Evolutionary conservation across 345 rosid species (phyloP).

Genomic region (Lepidium africanum): DNA sequence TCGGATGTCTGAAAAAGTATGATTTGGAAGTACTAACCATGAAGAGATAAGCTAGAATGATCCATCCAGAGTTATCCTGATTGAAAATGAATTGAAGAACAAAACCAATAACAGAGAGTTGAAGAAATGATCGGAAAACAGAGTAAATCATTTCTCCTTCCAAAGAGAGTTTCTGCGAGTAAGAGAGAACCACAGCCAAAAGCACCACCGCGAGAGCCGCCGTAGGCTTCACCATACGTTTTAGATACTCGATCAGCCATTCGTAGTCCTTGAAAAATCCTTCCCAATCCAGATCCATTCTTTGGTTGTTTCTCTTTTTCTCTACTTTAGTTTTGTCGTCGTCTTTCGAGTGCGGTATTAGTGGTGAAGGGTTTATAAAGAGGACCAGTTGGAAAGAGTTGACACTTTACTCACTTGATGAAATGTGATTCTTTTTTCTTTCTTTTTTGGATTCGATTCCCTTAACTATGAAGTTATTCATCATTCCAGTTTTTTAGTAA

Average conservation of each 20-base stretch:
- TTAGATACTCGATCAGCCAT: slow-evolving; percentile 52
- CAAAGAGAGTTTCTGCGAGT: slow-evolving; percentile 54
- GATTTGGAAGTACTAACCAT: slow-evolving; percentile 37
- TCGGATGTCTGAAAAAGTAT: background rate
- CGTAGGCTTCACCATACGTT: slow-evolving; percentile 78
- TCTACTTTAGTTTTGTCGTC: background rate
- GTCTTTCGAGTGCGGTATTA: background rate
- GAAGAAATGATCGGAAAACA: slow-evolving; percentile 65
- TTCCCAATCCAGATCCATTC: slow-evolving; percentile 17
- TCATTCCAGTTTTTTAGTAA: background rate
- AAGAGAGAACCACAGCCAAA: slow-evolving; percentile 58
- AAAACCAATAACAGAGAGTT: slow-evolving; percentile 78
- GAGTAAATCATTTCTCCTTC: slow-evolving; percentile 81
- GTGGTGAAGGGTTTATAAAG: slow-evolving; percentile 6
- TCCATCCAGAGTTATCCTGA: slow-evolving; percentile 50
- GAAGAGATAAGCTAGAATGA: slow-evolving; percentile 79
- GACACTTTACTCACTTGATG: background rate
- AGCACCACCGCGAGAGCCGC: slow-evolving; percentile 71
- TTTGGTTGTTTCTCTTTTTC: background rate
- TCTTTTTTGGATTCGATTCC: background rate
- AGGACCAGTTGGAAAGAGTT: background rate
- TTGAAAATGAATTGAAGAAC: slow-evolving; percentile 83
- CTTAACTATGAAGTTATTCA: background rate
- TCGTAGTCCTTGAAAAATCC: slow-evolving; percentile 29
- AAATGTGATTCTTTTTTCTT: background rate